A percentile compares a stretch with the other conserved stretches of the same genome.
Evolutionary conservation across 306 rosid species (phyloP).

Genomic region (Dalbergia oliveri): DNA sequence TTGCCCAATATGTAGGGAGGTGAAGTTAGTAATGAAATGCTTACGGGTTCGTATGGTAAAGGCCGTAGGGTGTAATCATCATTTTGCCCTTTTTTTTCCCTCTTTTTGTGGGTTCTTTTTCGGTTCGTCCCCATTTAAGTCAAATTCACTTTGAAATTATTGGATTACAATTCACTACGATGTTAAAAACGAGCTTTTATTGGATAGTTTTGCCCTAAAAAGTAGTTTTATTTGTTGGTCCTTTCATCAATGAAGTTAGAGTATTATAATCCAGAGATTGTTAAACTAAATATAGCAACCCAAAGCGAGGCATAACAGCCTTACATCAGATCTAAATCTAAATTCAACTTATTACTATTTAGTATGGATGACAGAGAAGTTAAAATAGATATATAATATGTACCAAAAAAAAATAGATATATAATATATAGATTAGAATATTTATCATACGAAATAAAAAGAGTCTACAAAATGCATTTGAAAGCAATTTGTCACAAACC

Average conservation of each 20-base stretch:
- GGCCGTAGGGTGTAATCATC: neutral
- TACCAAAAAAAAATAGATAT: too few relatives aligned
- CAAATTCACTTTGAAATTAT: too few relatives aligned
- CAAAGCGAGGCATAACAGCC: neutral
- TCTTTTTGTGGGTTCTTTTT: neutral
- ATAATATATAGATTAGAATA: too few relatives aligned
- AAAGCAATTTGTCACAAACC: neutral
- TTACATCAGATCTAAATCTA: neutral
- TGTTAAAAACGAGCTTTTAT: neutral
- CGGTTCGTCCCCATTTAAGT: neutral
- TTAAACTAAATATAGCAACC: neutral
- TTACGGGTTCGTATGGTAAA: neutral
- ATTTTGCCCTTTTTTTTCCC: neutral
- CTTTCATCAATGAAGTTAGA: neutral
- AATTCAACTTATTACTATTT: too few relatives aligned
- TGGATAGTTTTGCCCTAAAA: neutral
- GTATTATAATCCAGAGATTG: neutral
- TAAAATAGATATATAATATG: too few relatives aligned
- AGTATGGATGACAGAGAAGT: too few relatives aligned
- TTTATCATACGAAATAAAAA: neutral
- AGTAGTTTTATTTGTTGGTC: neutral
- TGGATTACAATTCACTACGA: too few relatives aligned
- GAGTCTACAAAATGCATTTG: neutral
- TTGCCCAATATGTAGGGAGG: neutral
- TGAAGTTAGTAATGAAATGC: neutral